Conservation (phyloP, 495 filamentous ascomycete genomes). For the Extremus antarcticus region DNA sequence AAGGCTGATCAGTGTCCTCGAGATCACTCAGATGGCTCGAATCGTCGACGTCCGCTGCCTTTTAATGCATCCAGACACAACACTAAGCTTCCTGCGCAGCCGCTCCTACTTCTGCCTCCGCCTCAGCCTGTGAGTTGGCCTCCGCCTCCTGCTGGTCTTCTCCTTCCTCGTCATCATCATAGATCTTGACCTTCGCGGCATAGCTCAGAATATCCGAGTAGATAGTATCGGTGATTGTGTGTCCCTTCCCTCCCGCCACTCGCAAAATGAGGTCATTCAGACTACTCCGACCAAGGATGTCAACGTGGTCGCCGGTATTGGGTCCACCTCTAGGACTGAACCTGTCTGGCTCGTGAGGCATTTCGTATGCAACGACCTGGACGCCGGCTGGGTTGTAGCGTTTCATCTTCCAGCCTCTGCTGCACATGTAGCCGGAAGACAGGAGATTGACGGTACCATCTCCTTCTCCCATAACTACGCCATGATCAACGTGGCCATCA, state of each 20-base stretch:
- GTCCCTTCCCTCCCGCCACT: constrained; percentile 79
- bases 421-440: constrained; percentile 90
- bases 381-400: constrained; percentile 82
- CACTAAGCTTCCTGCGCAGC: background rate
- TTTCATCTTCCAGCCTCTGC: constrained; percentile 84
- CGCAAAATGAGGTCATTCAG: constrained; percentile 85
- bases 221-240: constrained; percentile 65
- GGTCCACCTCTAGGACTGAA: constrained; percentile 87
- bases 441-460: constrained; percentile 89
- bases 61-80: background rate
- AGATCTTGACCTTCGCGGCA: constrained; percentile 67
- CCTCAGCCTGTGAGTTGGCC: background rate
- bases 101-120: background rate
- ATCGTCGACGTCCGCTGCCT: too few relatives aligned
- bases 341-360: constrained; percentile 89
- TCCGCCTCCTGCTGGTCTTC: background rate
- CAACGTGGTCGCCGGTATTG: constrained; percentile 93
- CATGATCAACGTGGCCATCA: constrained; percentile 55
- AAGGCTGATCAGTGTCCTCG: too few relatives aligned
- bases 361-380: constrained; percentile 77
- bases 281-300: constrained; percentile 79
- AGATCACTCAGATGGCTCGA: too few relatives aligned
- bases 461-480: constrained; percentile 85
- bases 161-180: constrained; percentile 41
- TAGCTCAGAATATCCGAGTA: constrained; percentile 72